A percentile compares a stretch with the other conserved stretches of the same genome.
Conservation (phyloP, 257 asterid species). For the Paulownia fortunei region DNA sequence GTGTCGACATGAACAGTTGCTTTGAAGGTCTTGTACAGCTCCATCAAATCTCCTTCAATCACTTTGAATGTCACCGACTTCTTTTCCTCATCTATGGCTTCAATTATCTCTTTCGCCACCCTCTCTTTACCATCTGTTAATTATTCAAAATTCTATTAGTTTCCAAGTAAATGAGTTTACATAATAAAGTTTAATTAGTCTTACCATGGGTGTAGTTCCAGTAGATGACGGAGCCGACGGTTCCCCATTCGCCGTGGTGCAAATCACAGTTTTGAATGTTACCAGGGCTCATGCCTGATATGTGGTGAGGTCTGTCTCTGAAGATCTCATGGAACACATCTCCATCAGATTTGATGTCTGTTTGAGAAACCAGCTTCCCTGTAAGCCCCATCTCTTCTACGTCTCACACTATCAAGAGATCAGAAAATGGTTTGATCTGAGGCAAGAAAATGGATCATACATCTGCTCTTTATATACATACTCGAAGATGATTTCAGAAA, state of each 20-base stretch:
- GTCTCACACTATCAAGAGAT: too few species aligned
- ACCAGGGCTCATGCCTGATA: slow-evolving; percentile 31
- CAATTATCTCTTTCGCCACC: slow-evolving; percentile 45
- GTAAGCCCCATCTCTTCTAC: slow-evolving; percentile 1
- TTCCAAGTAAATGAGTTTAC: too few species aligned
- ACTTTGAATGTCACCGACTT: slow-evolving; percentile 42
- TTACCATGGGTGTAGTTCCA: slow-evolving; percentile 41
- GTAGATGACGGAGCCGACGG: slow-evolving; percentile 39
- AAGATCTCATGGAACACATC: slow-evolving; percentile 46
- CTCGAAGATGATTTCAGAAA: not conserved
- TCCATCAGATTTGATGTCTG: slow-evolving; percentile 34
- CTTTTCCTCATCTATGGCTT: slow-evolving; percentile 46
- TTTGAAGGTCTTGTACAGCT: slow-evolving; percentile 42
- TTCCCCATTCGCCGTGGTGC: slow-evolving; percentile 45
- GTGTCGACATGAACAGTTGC: slow-evolving; percentile 36
- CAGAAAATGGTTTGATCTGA: not conserved
- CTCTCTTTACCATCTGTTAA: slow-evolving; percentile 42
- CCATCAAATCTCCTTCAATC: slow-evolving; percentile 50
- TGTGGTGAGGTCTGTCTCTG: slow-evolving; percentile 43
- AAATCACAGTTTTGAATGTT: slow-evolving; percentile 34
- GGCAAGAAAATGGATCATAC: not conserved
- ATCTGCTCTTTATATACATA: not conserved
- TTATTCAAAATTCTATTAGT: too few species aligned
- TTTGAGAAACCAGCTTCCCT: slow-evolving; percentile 36
- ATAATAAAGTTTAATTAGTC: too few species aligned